Base-by-base conservation (phyloP, 1,284 basidiomycete genomes). In the Boletellus deceptivus region DNA sequence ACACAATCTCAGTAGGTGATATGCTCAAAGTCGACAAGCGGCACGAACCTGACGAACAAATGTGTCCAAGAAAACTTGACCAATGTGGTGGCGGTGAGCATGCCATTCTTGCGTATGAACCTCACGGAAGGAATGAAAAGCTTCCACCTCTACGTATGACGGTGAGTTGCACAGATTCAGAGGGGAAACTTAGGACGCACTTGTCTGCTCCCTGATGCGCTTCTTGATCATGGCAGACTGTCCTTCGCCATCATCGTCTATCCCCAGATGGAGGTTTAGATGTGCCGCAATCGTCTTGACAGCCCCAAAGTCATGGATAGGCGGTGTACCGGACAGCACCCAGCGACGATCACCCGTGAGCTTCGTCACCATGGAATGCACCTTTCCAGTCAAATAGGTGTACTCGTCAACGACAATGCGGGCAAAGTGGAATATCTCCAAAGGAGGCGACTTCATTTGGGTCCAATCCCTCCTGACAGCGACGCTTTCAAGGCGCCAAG, bases 321-420 rank as follows among this genome's bases (percentile, higher is more conserved):
- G 94, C 2, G 94, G 95, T 17, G 94, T 98, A 34, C 95, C 94
- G 0, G 94, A 98, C n/a, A 98, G 78, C 4, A 98, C 91, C 94
- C 94, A 98, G 49, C 86, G 87, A 55, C 90, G 81, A 51, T 88
- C 84, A 0, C 91, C 87, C 22, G 84, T 81, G 22, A 96, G 70
- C 36, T 80, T 82, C 3, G 91, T 91, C 27, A 96, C 79, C 59
- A 94, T 79, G 1, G 90, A 77, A 49, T 91, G 85, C 8, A 85
- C 78, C 60, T 89, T 85, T 48, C 89, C 91, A 34, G 89, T 84
- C 14, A 96, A 78, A 65, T 98, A 98, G 1, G 94, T 96, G 69
- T 96, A 98, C 68, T 98, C 94, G 71, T 98, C 95, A 42, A 97
- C 86, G 46, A 97, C 88, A 43, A 91, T 82, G 3, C 94, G 86